A percentile compares a stretch with the other conserved stretches of the same genome.
phyloP scores from a whole-genome alignment of 257 asterid genomes.

The Solanum verrucosum region DNA sequence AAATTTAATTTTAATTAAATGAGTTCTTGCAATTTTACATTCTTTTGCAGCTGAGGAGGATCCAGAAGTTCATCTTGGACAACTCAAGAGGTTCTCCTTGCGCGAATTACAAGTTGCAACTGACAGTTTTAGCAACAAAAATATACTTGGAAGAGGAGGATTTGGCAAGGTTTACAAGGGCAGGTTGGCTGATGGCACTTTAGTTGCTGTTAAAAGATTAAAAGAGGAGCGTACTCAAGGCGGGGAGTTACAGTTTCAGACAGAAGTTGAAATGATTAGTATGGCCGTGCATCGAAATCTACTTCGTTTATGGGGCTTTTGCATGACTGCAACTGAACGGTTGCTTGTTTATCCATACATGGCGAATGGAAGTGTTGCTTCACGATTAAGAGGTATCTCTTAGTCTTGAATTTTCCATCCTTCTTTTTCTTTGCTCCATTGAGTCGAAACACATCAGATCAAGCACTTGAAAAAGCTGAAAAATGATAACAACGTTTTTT shows the following conservation, averaged over 20 bases:
- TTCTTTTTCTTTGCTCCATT: not conserved
- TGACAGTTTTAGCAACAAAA: slow-evolving; percentile 58
- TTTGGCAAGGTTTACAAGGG: slow-evolving; percentile 93
- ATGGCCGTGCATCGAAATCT: slow-evolving; percentile 88
- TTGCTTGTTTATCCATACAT: slow-evolving; percentile 88
- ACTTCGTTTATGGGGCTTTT: slow-evolving; percentile 81
- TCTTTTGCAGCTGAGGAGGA: slow-evolving; percentile 79
- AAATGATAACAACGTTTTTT: not conserved
- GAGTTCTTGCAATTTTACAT: not conserved
- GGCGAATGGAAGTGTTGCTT: slow-evolving; percentile 94
- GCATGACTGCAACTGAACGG: slow-evolving; percentile 91
- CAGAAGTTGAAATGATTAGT: slow-evolving; percentile 91
- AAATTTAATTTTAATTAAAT: not conserved
- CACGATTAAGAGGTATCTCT: slow-evolving; percentile 80
- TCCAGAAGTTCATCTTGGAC: slow-evolving; percentile 90
- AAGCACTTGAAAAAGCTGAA: not conserved
- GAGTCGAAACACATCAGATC: not conserved
- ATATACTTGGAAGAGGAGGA: slow-evolving; percentile 85
- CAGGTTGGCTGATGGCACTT: slow-evolving; percentile 69
- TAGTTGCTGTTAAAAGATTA: slow-evolving; percentile 84
- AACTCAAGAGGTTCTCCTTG: slow-evolving; percentile 74
- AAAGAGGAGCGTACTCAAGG: slow-evolving; percentile 85
- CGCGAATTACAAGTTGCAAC: slow-evolving; percentile 84
- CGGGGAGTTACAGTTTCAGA: slow-evolving; percentile 85
- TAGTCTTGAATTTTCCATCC: not conserved